Evolutionary conservation across 176 grass and related monocot species (phyloP).

Genomic region (Triticum dicoccoides): DNA sequence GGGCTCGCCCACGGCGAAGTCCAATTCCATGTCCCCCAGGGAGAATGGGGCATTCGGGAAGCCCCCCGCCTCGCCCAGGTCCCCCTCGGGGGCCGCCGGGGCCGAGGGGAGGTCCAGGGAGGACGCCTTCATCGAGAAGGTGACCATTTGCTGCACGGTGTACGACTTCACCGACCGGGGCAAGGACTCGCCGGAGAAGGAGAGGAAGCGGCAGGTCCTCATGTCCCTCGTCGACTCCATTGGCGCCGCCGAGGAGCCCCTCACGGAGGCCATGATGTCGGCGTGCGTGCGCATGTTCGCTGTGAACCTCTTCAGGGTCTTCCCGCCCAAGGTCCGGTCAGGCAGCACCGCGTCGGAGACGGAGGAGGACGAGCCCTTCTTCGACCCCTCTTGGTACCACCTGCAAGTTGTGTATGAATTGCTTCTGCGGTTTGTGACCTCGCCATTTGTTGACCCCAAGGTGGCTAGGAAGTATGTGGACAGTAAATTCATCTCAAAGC

Average conservation of each 20-base stretch:
- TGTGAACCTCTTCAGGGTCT: conserved; percentile 87
- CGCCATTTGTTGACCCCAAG: conserved; percentile 76
- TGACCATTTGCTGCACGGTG: conserved; percentile 73
- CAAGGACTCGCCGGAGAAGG: conserved; percentile 86
- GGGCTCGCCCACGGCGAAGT: conserved; percentile 37
- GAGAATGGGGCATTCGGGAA: conserved; percentile 31
- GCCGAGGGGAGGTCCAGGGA: conserved; percentile 55
- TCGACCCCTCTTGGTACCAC: conserved; percentile 93
- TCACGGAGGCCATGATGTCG: conserved; percentile 81
- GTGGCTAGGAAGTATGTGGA: conserved; percentile 88
- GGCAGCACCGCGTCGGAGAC: conserved; percentile 40
- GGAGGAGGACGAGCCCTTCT: conserved; percentile 89
- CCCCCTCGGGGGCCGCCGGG: conserved; percentile 5
- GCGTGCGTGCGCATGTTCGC: conserved; percentile 76
- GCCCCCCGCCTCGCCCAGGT: conserved; percentile 23
- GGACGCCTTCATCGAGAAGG: conserved; percentile 76
- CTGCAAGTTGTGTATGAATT: conserved; percentile 91
- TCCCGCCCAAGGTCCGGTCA: conserved; percentile 68
- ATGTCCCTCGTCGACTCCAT: conserved; percentile 74
- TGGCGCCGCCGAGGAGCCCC: conserved; percentile 48
- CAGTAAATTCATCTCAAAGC: conserved; percentile 62
- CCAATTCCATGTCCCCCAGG: conserved; percentile 1
- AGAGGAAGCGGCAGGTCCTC: conserved; percentile 77
- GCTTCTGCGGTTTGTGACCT: conserved; percentile 81
- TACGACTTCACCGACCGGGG: conserved; percentile 86